Conservation (phyloP, 306 rosid genomes). For the Corylus avellana region DNA sequence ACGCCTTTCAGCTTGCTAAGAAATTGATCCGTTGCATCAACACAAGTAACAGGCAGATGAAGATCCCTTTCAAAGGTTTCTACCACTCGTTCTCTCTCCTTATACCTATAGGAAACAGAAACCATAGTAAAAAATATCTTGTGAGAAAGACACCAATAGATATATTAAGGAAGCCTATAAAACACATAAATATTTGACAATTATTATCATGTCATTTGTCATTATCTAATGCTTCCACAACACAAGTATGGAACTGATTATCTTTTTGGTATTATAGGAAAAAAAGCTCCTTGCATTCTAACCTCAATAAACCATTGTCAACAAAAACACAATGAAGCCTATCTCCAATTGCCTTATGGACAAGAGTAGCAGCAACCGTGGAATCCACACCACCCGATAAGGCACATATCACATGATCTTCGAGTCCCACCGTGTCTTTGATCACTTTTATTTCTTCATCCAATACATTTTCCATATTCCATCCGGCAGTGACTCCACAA, state of each 20-base stretch:
- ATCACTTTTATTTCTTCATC: slow-evolving; percentile 84
- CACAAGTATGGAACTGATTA: background rate
- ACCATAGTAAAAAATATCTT: background rate
- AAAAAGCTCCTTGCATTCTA: slow-evolving; percentile 19
- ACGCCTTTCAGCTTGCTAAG: slow-evolving; percentile 80
- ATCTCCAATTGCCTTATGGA: slow-evolving; percentile 89
- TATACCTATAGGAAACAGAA: slow-evolving; percentile 48
- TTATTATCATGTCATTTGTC: background rate
- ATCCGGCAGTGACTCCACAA: slow-evolving; percentile 66
- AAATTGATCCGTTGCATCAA: slow-evolving; percentile 70
- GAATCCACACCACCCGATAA: slow-evolving; percentile 98
- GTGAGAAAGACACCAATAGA: background rate
- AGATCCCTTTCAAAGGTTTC: slow-evolving; percentile 87
- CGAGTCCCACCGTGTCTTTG: slow-evolving; percentile 52
- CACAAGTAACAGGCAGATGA: slow-evolving; percentile 83
- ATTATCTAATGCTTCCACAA: background rate
- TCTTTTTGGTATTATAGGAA: background rate
- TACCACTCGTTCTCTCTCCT: slow-evolving; percentile 89
- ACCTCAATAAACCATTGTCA: slow-evolving; percentile 94
- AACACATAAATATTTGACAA: background rate
- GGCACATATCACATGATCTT: slow-evolving; percentile 83
- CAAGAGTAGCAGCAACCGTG: slow-evolving; percentile 92
- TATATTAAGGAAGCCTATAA: background rate
- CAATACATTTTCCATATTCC: slow-evolving; percentile 88
- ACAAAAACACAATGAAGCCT: slow-evolving; percentile 96